Evolutionary conservation across 2,329 filamentous ascomycete species (phyloP), one percentile per base, ranked within the genome.

Genomic region (Cryphonectria nitschkei): DNA sequence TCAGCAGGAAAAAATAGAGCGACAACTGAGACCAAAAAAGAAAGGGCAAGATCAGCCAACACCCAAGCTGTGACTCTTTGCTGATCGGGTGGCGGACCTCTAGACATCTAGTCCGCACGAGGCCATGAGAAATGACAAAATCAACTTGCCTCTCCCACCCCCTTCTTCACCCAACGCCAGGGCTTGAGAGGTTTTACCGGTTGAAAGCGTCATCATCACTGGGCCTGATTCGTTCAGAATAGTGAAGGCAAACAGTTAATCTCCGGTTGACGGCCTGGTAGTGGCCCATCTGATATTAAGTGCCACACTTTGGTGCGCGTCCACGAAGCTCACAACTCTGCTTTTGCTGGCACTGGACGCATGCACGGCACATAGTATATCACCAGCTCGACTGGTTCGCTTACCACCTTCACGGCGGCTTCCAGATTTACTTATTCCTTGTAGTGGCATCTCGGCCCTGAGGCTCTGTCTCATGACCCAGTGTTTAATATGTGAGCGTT

Each of bases 371-470:
- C 37, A 39, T 34, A 58, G 50, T n/a, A 19, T 50, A 26, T 60
- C 22, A 22, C 50, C 39, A 19, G 54, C 65, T 60, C 37, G 39
- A 43, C 8, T 46, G 41, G 39, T 29, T 67, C 52, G 52, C 34
- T 34, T 61, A 39, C 16, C 58, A n/a, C 34, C 29, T 34, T 39
- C 32, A 22, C 11, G 32, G 58, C 19, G 16, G 34, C 22, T 22
- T 61, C 34, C 32, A 61, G 19, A 26, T 22, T 34, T 34, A 29
- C 29, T 41, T 39, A n/a, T 43, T 34, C 43, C 11, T 62, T 32
- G 54, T 22, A 65, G 56, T 65, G 68, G 70, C 54, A 68, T 70
- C 60, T 72, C 70, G 70, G 68, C 68, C 68, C 64, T 72, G 70
- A 50, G 68, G 22, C 43, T 72, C 64, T 65, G 70, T 68, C 68